These are phyloP conservation scores for Lepraria neglecta DNA, from an alignment of 495 filamentous ascomycete species.

Conservation along the genomic window DNA sequence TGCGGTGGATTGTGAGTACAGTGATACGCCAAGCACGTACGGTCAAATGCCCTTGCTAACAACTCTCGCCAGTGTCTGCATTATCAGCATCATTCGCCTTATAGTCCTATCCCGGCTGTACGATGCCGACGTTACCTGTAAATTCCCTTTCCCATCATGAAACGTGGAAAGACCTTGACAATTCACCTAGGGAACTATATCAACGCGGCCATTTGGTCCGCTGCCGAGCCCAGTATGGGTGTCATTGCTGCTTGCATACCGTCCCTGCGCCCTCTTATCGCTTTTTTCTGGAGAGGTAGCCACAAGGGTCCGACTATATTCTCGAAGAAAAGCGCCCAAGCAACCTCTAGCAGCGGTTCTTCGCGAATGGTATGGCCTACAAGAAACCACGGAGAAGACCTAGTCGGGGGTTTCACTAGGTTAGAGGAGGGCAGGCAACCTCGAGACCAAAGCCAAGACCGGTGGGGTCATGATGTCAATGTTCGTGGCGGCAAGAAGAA, in stretches of 20 bases:
- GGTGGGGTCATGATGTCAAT: slow-evolving; percentile 14
- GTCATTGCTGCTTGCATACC: slow-evolving; percentile 44
- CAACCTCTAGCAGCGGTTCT: slow-evolving; percentile 14
- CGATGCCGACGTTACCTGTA: slow-evolving; percentile 19
- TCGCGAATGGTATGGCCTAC: slow-evolving; percentile 13
- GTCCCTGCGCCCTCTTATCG: slow-evolving; percentile 38
- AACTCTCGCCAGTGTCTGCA: slow-evolving; percentile 15
- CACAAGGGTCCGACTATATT: slow-evolving; percentile 6
- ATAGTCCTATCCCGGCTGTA: slow-evolving; percentile 18
- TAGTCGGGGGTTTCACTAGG: slow-evolving; percentile 8
- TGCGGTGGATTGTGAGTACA: slow-evolving; percentile 19
- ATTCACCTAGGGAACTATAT: slow-evolving; percentile 18
- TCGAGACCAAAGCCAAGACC: neutral
- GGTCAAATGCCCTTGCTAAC: neutral
- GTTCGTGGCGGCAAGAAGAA: slow-evolving; percentile 10
- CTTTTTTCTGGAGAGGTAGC: slow-evolving; percentile 12
- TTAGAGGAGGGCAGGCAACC: slow-evolving; percentile 4
- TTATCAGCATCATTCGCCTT: slow-evolving; percentile 23
- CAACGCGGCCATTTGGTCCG: slow-evolving; percentile 22
- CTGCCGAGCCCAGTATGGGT: slow-evolving; percentile 40
- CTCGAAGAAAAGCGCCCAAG: slow-evolving; percentile 10
- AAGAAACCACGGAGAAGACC: slow-evolving; percentile 9
- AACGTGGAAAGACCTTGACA: too few species aligned
- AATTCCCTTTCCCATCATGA: neutral
- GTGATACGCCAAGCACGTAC: neutral